A percentile compares a stretch with the other conserved stretches of the same genome.
Evolutionary conservation across 2,329 filamentous ascomycete genomes (phyloP).

Genomic region (Ophiostoma ips): DNA sequence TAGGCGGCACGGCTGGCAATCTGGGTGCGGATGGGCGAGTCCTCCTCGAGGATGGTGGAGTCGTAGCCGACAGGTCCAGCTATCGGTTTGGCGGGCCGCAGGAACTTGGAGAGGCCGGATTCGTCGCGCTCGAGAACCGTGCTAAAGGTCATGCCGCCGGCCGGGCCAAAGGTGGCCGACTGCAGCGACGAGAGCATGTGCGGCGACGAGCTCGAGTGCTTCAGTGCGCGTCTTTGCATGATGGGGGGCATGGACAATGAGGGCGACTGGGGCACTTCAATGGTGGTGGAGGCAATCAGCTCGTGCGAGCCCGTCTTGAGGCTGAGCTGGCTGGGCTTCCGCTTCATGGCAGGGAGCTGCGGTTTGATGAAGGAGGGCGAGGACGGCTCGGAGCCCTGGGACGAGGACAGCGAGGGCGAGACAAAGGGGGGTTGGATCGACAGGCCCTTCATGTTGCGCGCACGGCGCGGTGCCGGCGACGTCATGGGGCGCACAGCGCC

Average conservation of each 20-base stretch:
- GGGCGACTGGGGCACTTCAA: slow-evolving; percentile 44
- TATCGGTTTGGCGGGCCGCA: slow-evolving; percentile 35
- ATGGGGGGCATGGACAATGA: slow-evolving; percentile 36
- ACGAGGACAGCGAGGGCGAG: slow-evolving; percentile 28
- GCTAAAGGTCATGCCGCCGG: slow-evolving; percentile 50
- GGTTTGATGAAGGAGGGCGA: slow-evolving; percentile 74
- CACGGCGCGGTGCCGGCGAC: slow-evolving; percentile 54
- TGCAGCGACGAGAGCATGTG: slow-evolving; percentile 48
- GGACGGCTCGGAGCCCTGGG: slow-evolving; percentile 48
- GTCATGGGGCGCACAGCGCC: slow-evolving; percentile 43
- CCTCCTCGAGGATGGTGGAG: slow-evolving; percentile 37
- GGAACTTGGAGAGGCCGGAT: slow-evolving; percentile 43
- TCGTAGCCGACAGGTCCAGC: slow-evolving; percentile 22
- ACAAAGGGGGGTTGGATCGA: slow-evolving; percentile 56
- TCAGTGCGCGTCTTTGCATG: slow-evolving; percentile 46
- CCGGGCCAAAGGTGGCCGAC: slow-evolving; percentile 45
- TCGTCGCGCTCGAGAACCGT: slow-evolving; percentile 46
- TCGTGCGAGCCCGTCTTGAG: slow-evolving; percentile 57
- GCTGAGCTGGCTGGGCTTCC: slow-evolving; percentile 66
- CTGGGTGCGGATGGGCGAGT: slow-evolving; percentile 45
- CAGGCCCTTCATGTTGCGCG: slow-evolving; percentile 73
- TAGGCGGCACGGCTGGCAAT: slow-evolving; percentile 45
- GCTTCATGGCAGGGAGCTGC: slow-evolving; percentile 52
- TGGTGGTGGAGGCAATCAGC: slow-evolving; percentile 32
- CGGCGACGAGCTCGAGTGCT: slow-evolving; percentile 54